Base-by-base conservation (phyloP, 345 rosid species). In the Mangifera indica region DNA sequence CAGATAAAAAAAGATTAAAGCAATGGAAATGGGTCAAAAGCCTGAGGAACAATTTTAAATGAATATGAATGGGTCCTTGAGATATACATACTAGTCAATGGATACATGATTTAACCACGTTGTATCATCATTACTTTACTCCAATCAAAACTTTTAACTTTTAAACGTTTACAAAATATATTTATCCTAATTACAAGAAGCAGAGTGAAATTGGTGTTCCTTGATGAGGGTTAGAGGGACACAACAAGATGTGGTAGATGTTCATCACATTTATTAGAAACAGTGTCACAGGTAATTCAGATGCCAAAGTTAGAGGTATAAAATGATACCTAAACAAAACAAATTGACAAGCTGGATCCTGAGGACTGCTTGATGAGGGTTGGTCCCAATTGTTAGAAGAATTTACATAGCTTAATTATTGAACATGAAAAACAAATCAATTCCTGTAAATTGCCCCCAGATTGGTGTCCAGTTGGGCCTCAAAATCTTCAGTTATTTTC, bases 391-490 rank as follows among this genome's bases (percentile, higher is more conserved):
- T 49, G 3, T 64, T 24, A 25, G 3, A 63, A 22, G 54, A 64
- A 64, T 45, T 63, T 4, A 2, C 13, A 21, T 18, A 63, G 8
- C 51, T 63, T 5, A 21, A 63, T 64, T 24, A 45, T 64, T 21
- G 56, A 46, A 20, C 22, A 48, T 17, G 42, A 24, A 46, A 34
- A 46, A 48, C 18, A 53, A 65, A 48, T 2, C 7, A 6, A 24
- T 14, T 32, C 20, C 12, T 32, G 11, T n/a, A n/a, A 12, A 34
- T 15, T 40, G 72, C 12, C 42, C 8, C 63, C 40, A 15, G 4
- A 24, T 15, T 69, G 72, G 42, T 40, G 9, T 24, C 72, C 63
- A 55, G 13, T 56, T 56, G 72, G 63, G 63, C 72, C 63, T 22
- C 0, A 3, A 22, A 54, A 37, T 18, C 59, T 52, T 3, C 6